A percentile compares a stretch with the other conserved stretches of the same genome.
These are phyloP conservation scores for Limnanthes douglasii DNA, from an alignment of 345 rosid species.

Conservation along the genomic window DNA sequence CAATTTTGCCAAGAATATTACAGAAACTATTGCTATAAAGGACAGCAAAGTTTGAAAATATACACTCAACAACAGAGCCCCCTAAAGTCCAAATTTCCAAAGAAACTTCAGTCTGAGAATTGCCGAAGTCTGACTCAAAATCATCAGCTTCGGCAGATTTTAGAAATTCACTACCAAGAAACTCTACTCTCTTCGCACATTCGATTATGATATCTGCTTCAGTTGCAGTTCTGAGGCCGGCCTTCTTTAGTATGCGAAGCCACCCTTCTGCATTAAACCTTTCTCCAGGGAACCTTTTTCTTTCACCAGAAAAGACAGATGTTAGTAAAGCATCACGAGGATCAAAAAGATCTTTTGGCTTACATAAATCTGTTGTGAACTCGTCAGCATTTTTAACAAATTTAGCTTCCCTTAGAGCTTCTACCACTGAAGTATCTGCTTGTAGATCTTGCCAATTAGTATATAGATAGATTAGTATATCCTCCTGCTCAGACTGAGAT, in stretches of 20 bases:
- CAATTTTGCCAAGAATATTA: slow-evolving; percentile 56
- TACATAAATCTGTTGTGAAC: slow-evolving; percentile 38
- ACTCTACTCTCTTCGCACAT: slow-evolving; percentile 71
- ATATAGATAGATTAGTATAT: slow-evolving; percentile 48
- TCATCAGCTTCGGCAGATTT: slow-evolving; percentile 34
- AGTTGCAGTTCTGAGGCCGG: slow-evolving; percentile 54
- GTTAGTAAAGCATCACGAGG: slow-evolving; percentile 66
- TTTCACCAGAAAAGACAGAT: slow-evolving; percentile 75
- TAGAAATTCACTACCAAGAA: slow-evolving; percentile 46
- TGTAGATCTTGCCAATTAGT: slow-evolving; percentile 67
- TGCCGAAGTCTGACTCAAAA: slow-evolving; percentile 31
- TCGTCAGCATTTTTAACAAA: slow-evolving; percentile 73
- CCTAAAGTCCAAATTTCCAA: slow-evolving; percentile 63
- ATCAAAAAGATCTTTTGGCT: slow-evolving; percentile 82
- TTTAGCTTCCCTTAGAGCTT: slow-evolving; percentile 65
- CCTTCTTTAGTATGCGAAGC: slow-evolving; percentile 74
- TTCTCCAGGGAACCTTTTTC: slow-evolving; percentile 87
- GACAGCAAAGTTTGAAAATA: slow-evolving; percentile 68
- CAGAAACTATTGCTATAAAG: slow-evolving; percentile 72
- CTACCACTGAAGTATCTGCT: slow-evolving; percentile 52
- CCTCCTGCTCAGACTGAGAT: slow-evolving; percentile 60
- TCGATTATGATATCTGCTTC: slow-evolving; percentile 81
- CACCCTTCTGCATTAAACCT: slow-evolving; percentile 69
- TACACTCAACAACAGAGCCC: slow-evolving; percentile 72
- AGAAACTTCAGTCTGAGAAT: slow-evolving; percentile 40